Conservation (phyloP, 768 basidiomycete genomes). For the Lactarius indigo region DNA sequence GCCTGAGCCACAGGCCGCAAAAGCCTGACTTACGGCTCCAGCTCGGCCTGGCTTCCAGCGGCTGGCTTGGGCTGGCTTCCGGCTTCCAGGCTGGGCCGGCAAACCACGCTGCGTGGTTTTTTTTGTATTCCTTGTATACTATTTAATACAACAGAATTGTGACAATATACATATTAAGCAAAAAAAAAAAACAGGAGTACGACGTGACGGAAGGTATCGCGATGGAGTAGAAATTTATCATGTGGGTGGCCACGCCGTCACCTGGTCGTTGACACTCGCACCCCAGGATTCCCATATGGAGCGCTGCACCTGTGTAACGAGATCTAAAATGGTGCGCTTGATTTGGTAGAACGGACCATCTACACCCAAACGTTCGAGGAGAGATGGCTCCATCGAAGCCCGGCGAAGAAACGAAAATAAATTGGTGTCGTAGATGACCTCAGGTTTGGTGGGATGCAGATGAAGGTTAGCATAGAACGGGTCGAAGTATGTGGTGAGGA, state of each 20-base stretch:
- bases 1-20: too few species aligned
- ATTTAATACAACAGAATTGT: conserved; percentile 3
- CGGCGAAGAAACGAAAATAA: conserved; percentile 30
- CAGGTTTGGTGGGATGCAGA: conserved; percentile 42
- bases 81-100: too few species aligned
- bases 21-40: too few species aligned
- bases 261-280: conserved; percentile 1
- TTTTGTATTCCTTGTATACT: neutral
- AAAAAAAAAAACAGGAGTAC: neutral
- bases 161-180: conserved; percentile 6
- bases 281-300: conserved; percentile 25
- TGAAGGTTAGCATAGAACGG: conserved; percentile 73
- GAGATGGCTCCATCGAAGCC: conserved; percentile 4
- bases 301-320: conserved; percentile 17
- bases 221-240: neutral
- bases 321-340: conserved; percentile 6
- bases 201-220: conserved; percentile 14
- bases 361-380: conserved; percentile 12
- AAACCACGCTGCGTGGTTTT: too few species aligned
- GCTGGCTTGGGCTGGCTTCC: too few species aligned
- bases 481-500: conserved; percentile 75
- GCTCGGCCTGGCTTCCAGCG: too few species aligned
- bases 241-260: conserved; percentile 24
- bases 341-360: conserved; percentile 11
- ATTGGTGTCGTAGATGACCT: conserved; percentile 38